phyloP scores from a whole-genome alignment of 176 grass and related monocot genomes.

The Aegilops longissima region DNA sequence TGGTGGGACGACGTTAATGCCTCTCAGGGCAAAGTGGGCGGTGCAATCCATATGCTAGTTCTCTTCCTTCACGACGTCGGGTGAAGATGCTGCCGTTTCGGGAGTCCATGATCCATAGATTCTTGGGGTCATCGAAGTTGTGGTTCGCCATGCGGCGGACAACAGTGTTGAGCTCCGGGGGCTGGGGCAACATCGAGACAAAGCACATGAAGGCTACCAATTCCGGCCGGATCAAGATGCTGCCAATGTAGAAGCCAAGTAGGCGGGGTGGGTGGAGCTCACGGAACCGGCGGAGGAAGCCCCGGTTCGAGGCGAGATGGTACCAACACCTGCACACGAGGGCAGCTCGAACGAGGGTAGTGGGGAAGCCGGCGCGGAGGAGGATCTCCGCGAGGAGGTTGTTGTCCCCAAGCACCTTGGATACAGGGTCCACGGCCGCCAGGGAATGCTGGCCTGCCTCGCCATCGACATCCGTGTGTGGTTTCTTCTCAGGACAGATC shows the following conservation, averaged over 20 bases:
- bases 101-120: not conserved
- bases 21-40: not conserved
- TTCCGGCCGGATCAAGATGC: not conserved
- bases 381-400: not conserved
- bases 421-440: not conserved
- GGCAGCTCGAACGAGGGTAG: not conserved
- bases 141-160: not conserved
- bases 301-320: not conserved
- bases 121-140: not conserved
- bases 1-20: not conserved
- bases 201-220: not conserved
- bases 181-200: not conserved
- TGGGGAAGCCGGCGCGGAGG: not conserved
- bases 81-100: not conserved
- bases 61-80: not conserved
- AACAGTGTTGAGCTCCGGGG: not conserved
- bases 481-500: no score
- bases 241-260: not conserved
- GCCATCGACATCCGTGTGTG: no score
- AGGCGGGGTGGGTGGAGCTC: not conserved
- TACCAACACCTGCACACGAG: not conserved
- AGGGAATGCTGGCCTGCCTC: not conserved
- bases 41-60: not conserved
- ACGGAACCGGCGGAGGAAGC: not conserved
- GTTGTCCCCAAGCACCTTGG: not conserved